Evolutionary conservation across 495 filamentous ascomycete genomes (phyloP).

Genomic region (Acidiella bohemica): DNA sequence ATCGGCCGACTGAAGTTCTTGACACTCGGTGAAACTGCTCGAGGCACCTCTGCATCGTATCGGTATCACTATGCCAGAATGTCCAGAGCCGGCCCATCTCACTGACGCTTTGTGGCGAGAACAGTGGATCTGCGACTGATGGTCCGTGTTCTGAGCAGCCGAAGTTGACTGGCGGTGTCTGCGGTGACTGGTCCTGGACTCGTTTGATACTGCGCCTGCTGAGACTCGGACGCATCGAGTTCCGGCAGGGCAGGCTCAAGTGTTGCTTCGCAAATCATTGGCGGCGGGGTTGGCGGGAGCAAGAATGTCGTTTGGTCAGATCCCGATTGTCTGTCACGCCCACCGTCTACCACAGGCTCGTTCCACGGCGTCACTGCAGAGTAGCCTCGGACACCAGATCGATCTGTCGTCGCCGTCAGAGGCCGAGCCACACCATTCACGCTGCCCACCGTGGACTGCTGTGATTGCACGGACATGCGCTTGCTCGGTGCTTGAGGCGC

Average conservation of each 20-base stretch:
- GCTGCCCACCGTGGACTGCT: background rate
- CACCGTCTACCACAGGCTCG: too few species aligned
- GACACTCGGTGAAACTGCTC: background rate
- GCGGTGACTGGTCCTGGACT: conserved; percentile 4
- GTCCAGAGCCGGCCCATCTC: conserved; percentile 3
- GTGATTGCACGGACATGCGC: background rate
- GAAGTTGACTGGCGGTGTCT: conserved; percentile 2
- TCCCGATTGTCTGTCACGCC: background rate
- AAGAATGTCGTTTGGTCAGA: conserved; percentile 9
- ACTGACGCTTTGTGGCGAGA: background rate
- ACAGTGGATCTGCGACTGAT: background rate
- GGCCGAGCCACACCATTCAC: background rate
- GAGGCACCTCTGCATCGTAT: background rate
- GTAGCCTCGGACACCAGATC: background rate
- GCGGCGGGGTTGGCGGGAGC: conserved; percentile 8
- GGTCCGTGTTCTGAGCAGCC: background rate
- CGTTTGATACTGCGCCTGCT: too few species aligned
- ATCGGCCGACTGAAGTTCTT: background rate
- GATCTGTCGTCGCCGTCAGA: background rate
- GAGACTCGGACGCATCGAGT: conserved; percentile 7
- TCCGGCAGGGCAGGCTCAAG: background rate
- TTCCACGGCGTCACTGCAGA: conserved; percentile 7
- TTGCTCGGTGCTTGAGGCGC: background rate
- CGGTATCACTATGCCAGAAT: conserved; percentile 13
- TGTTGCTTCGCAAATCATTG: background rate